phyloP scores from a whole-genome alignment of 2,329 filamentous ascomycete genomes.

The Dryadomyces sulphureus region DNA sequence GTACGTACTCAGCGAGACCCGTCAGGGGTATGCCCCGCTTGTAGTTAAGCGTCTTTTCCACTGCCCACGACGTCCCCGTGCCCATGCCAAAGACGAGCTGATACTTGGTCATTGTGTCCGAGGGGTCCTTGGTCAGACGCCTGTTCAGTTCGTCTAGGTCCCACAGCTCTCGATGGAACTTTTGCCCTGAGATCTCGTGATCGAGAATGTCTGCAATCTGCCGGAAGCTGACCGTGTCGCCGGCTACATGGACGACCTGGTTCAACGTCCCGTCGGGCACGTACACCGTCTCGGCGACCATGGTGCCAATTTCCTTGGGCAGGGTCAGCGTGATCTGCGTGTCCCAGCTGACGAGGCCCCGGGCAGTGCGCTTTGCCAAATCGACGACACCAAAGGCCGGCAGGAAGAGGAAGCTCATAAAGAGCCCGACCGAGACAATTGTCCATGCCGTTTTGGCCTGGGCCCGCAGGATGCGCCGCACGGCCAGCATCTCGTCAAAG shows the following conservation, averaged over 20 bases:
- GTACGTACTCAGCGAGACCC: too few species aligned
- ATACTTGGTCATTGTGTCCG: conserved; percentile 41
- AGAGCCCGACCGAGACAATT: conserved; percentile 54
- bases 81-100: conserved; percentile 44
- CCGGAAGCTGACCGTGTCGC: conserved; percentile 46
- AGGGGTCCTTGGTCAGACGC: conserved; percentile 29
- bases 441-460: conserved; percentile 40
- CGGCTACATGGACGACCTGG: conserved; percentile 41
- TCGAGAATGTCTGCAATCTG: conserved; percentile 38
- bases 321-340: conserved; percentile 48
- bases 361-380: conserved; percentile 22
- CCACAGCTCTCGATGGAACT: conserved; percentile 35
- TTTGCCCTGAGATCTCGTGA: conserved; percentile 11
- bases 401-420: conserved; percentile 56
- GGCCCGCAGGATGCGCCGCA: conserved; percentile 33
- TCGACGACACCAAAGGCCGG: conserved; percentile 48
- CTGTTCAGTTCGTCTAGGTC: conserved; percentile 25
- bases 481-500: conserved; percentile 53
- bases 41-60: conserved; percentile 35
- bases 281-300: conserved; percentile 41
- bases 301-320: conserved; percentile 45
- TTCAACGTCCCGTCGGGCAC: conserved; percentile 19
- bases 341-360: conserved; percentile 46
- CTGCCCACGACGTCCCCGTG: conserved; percentile 43
- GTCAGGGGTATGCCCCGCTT: conserved; percentile 29